Evolutionary conservation across 2,329 filamentous ascomycete species (phyloP).

Genomic region (Triangularia setosa): DNA sequence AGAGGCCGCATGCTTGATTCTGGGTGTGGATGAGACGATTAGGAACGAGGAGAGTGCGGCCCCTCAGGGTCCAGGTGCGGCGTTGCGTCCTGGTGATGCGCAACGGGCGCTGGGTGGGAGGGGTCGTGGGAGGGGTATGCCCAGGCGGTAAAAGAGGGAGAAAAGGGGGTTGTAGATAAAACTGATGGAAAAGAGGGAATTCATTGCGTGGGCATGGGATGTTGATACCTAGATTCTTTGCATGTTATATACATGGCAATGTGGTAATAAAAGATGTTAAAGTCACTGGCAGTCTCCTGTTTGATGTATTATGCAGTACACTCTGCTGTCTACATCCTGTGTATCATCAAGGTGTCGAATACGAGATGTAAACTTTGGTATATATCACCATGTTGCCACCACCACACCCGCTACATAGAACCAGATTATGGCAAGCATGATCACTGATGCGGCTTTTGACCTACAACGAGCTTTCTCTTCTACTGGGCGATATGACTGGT

Average conservation of each 20-base stretch:
- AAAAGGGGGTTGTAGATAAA: neutral
- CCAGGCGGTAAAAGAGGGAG: slow-evolving; percentile 67
- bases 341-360: too few species aligned
- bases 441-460: too few species aligned
- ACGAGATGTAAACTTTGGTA: too few species aligned
- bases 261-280: neutral
- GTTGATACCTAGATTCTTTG: neutral
- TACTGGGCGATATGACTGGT: too few species aligned
- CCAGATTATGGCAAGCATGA: too few species aligned
- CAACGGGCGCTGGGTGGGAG: slow-evolving; percentile 82
- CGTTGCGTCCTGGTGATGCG: slow-evolving; percentile 74
- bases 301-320: too few species aligned
- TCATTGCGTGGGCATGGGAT: neutral
- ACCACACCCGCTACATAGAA: too few species aligned
- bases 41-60: slow-evolving; percentile 90
- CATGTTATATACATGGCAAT: neutral
- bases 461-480: too few species aligned
- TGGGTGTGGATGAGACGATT: slow-evolving; percentile 97
- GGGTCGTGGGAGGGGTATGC: slow-evolving; percentile 74
- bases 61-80: slow-evolving; percentile 74
- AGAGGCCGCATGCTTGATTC: slow-evolving; percentile 90
- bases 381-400: too few species aligned
- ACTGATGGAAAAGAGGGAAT: slow-evolving; percentile 21
- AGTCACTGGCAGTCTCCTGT: neutral
- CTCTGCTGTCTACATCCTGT: too few species aligned